Evolutionary conservation across 2,329 filamentous ascomycete genomes (phyloP), one percentile per base, ranked within the genome.

Genomic region (Pezicula radicicola): DNA sequence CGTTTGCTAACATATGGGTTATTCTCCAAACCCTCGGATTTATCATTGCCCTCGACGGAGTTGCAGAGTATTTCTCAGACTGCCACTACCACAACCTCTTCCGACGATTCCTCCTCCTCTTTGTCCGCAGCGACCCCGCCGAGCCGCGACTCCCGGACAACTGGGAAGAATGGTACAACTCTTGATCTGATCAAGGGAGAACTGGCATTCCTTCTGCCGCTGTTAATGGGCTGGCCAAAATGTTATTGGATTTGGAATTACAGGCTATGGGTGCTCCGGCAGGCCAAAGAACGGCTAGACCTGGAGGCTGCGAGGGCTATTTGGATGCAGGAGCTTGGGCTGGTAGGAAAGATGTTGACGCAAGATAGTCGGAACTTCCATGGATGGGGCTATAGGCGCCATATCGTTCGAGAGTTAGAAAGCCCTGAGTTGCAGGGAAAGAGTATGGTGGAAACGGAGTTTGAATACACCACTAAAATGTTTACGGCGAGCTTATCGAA

Each of bases 201-300:
- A 67, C 77, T 99, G 33, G 74, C 75, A 45, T 96, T 97, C 65
- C 85, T 93, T 33, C 82, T 97, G 39, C 89, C 90, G 0, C 79
- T 99, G 18, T 80, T 99, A 46, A 80, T 89, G 58, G 84, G 91
- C 59, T 93, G 84, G 59, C 94, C 94, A 6, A 99, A 99, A 70
- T 97, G 94, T 77, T 99, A 99, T 74, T 97, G 94, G 93, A 93
- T 99, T 64, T 99, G 94, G 94, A 96, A 96, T 62, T 93, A 97
- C 70, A 86, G 94, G 27, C 72, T 87, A 43, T 99, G 94, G 92
- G 75, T 93, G 3, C 76, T 99, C 13, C 75, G 86, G 50, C 82
- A 90, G 67, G 85, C 85, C 33, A 88, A 87, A 44, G 67, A 76
- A 12, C 75, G 85, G 16, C 75, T 96, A 9, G 79, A 83, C 2